Percentiles rank a stretch among this genome's conserved stretches.
These are phyloP conservation scores for Brassica rapa DNA, from an alignment of 345 rosid species.

Conservation along the genomic window DNA sequence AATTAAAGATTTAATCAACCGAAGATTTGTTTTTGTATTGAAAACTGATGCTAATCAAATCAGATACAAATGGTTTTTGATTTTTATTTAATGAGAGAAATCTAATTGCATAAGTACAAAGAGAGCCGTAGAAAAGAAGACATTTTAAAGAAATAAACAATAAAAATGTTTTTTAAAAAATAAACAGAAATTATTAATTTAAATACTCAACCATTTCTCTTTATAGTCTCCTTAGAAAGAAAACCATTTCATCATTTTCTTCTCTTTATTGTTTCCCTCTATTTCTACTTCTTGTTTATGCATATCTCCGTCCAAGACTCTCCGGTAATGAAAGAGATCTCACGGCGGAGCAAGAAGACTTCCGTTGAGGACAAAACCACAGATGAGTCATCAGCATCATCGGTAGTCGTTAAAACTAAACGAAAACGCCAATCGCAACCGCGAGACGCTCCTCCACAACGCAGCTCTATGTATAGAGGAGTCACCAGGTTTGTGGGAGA, in stretches of 20 bases:
- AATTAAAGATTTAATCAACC: neutral
- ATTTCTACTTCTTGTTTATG: neutral
- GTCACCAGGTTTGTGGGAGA: conserved; percentile 62
- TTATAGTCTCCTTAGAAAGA: conserved; percentile 23
- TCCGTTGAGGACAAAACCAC: conserved; percentile 12
- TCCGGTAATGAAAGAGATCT: conserved; percentile 29
- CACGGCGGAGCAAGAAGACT: conserved; percentile 21
- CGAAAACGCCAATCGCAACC: conserved; percentile 78
- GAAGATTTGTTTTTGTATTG: neutral
- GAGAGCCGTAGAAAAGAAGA: conserved; percentile 30
- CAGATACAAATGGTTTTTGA: neutral
- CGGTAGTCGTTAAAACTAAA: conserved; percentile 54
- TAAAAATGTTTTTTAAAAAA: neutral
- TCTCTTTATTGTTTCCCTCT: conserved; percentile 1
- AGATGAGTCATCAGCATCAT: conserved; percentile 22
- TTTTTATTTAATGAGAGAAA: conserved; percentile 10
- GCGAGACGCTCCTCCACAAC: conserved; percentile 83
- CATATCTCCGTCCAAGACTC: neutral
- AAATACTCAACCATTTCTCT: conserved; percentile 40
- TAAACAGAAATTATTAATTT: neutral
- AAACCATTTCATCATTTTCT: conserved; percentile 7
- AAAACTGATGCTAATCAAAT: conserved; percentile 14
- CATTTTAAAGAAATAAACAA: neutral
- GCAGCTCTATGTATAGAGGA: conserved; percentile 86
- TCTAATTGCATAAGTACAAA: conserved; percentile 31